Evolutionary conservation across 2,329 filamentous ascomycete species (phyloP), one percentile per base, ranked within the genome.

Genomic region (Stagonosporopsis tanaceti): DNA sequence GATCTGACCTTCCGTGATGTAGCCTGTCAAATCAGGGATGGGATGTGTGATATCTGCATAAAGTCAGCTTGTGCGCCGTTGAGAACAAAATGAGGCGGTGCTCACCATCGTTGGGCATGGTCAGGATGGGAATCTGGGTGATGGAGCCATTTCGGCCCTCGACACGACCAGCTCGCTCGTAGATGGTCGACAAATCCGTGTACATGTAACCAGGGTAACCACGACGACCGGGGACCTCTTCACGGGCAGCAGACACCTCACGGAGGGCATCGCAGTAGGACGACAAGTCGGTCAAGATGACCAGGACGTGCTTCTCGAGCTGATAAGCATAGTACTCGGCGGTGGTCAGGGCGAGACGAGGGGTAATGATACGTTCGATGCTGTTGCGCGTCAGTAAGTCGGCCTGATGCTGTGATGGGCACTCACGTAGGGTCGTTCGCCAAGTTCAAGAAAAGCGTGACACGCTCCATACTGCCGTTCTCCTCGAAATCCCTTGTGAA

Each of bases 201-300:
- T 99, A 99, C 95, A 99, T 99, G 86, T 99, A 99, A 91, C 95
- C 95, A 51, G 95, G 95, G 84, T 95, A 99, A 86, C 95, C 95
- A 88, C 95, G 94, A 79, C 95, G 94, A 85, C 95, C 95, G 38
- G 95, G 95, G 40, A 99, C 95, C 88, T 99, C 95, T 85, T 99
- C 95, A 82, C 95, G 88, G 50, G 95, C 95, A 52, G 95, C 94
- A 14, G 95, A 99, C 47, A 99, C 95, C 81, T 99, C 95, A 87
- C 95, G 95, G 65, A 99, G 89, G 66, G 95, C 96, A 79, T 99
- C 95, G 79, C 96, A 99, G 85, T 99, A 99, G 47, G 95, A 93
- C 1, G 95, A 95, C 69, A 99, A 82, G 85, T 99, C 95, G 52
- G 96, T 99, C 76, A 99, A 88, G 79, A 99, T 99, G 75, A 99